Percentiles rank a stretch among this genome's conserved stretches.
Conservation (phyloP, 352 stramenopile genomes). For the Pythium myriotylum region DNA sequence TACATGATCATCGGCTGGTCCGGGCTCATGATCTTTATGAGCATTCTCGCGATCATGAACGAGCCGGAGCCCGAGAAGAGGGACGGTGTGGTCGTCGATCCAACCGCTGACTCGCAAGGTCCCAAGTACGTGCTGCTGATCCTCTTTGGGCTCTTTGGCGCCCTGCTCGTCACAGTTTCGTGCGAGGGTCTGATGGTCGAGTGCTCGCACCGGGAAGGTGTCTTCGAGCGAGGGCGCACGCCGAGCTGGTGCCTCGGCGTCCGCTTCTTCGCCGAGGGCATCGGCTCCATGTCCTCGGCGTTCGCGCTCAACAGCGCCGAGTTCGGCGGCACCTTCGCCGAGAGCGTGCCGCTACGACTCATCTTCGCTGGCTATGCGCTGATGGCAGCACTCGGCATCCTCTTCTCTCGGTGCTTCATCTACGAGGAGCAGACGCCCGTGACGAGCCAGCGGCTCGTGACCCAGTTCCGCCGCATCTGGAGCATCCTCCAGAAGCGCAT, state of each 20-base stretch:
- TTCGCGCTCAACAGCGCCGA: slow-evolving; percentile 14
- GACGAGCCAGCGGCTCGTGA: background rate
- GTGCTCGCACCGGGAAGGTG: slow-evolving; percentile 20
- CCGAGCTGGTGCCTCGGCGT: slow-evolving; percentile 5
- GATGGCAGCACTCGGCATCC: background rate
- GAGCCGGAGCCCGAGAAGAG: background rate
- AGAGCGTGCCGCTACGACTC: background rate
- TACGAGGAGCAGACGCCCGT: background rate
- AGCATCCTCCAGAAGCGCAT: slow-evolving; percentile 18
- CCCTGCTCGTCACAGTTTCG: slow-evolving; percentile 6
- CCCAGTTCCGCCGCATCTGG: slow-evolving; percentile 21
- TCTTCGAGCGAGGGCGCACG: slow-evolving; percentile 17
- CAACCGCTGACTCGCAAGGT: background rate
- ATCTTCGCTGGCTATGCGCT: background rate
- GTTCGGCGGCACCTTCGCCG: slow-evolving; percentile 21
- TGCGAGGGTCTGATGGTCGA: slow-evolving; percentile 25
- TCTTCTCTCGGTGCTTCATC: slow-evolving; percentile 3
- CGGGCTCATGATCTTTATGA: slow-evolving; percentile 16
- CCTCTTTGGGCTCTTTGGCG: slow-evolving; percentile 6
- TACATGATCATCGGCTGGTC: slow-evolving; percentile 34
- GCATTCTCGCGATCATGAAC: slow-evolving; percentile 16
- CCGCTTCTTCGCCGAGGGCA: slow-evolving; percentile 10
- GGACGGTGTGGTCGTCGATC: background rate
- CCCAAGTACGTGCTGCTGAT: slow-evolving; percentile 7
- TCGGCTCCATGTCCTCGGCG: background rate